Evolutionary conservation across 495 filamentous ascomycete genomes (phyloP), one percentile per base, ranked within the genome.

Genomic region (Penicillium alfredii): DNA sequence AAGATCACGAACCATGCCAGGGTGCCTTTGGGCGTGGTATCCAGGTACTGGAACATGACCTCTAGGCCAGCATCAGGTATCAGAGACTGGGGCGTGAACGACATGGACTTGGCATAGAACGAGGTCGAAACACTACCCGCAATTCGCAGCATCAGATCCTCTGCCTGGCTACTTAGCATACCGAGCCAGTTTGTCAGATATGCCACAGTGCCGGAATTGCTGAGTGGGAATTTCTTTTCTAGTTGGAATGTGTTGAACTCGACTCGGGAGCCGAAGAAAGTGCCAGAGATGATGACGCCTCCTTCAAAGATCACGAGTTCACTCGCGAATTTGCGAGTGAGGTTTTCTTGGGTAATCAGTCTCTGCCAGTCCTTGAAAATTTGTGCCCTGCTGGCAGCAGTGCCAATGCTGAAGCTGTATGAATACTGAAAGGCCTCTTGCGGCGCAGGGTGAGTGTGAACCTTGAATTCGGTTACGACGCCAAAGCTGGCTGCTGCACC

Each of bases 111-210:
- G 33, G 69, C 42, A 34, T 72, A 71, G 44, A 74, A 72, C 0
- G 66, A 51, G 4, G 45, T 53, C 3, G 68, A 66, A 10, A 58
- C 53, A 3, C 50, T 59, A 6, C 59, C 62, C 6, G 20, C 51
- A 6, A 55, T 24, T 4, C 47, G 20, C 1, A 52, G 33, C 1
- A 54, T 51, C n/a, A 56, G 17, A 20, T 73, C 63, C 41, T 80
- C 67, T 9, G 66, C 73, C 37, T 68, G 58, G 31, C 73, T 62
- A 0, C 56, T 52, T 1, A 78, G 40, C 38, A 74, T 56, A 1
- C 62, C 72, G 4, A 80, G 53, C 75, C 75, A 84, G 52, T 78
- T 69, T 13, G 69, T 67, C 17, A 77, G 27, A n/a, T 69, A 53
- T 8, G 61, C 14, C 6, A 72, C 40, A 22, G 45, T 63, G 3